Conservation (phyloP, 495 filamentous ascomycete genomes). For the Clavariopsis aquatica region DNA sequence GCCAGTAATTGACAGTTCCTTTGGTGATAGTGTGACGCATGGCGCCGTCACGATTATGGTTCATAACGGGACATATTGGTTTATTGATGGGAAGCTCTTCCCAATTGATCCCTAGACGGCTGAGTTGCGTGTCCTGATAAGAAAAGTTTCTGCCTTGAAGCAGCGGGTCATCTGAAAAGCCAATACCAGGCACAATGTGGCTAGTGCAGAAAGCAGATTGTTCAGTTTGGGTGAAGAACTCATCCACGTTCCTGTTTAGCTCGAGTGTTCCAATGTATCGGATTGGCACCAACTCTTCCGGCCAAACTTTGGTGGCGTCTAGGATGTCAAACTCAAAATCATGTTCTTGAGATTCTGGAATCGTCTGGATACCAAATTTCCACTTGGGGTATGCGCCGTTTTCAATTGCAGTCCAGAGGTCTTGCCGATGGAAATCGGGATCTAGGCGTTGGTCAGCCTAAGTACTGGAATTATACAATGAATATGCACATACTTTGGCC, state of each 20-base stretch:
- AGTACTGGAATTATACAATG: background rate
- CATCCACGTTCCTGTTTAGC: slow-evolving; percentile 79
- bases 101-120: slow-evolving; percentile 80
- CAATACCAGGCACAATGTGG: slow-evolving; percentile 84
- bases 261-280: slow-evolving; percentile 79
- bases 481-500: slow-evolving; percentile 53
- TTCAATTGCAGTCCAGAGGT: slow-evolving; percentile 78
- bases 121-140: slow-evolving; percentile 85
- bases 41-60: slow-evolving; percentile 75
- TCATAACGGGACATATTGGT: slow-evolving; percentile 76
- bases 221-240: slow-evolving; percentile 85
- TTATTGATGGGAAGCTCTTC: slow-evolving; percentile 84
- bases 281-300: slow-evolving; percentile 77
- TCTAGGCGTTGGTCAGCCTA: slow-evolving; percentile 47
- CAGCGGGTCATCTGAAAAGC: slow-evolving; percentile 82
- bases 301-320: slow-evolving; percentile 92
- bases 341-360: slow-evolving; percentile 69
- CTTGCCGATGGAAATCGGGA: slow-evolving; percentile 86
- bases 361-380: slow-evolving; percentile 79
- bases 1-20: slow-evolving; percentile 86
- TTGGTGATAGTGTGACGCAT: slow-evolving; percentile 62
- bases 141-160: slow-evolving; percentile 84
- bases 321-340: slow-evolving; percentile 90
- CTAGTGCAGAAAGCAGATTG: slow-evolving; percentile 83
- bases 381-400: slow-evolving; percentile 72